Percentiles rank a stretch among this genome's conserved stretches.
Conservation (phyloP, 1,284 basidiomycete species). For the Ceratobasidium sp. region DNA sequence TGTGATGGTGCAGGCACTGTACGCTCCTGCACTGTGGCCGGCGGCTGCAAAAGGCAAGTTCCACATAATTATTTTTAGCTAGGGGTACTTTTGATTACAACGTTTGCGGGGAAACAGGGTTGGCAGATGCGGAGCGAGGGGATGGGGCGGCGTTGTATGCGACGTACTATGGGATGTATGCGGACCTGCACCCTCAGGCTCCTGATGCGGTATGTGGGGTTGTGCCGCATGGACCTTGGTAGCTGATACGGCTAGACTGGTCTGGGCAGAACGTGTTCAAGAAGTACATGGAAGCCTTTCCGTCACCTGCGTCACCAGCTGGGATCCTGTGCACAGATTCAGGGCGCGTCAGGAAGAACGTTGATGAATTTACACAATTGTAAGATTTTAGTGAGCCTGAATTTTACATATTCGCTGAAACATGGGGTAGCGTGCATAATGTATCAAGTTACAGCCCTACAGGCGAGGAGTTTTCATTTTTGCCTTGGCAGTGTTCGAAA, state of each 20-base stretch:
- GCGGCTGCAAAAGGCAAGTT: not conserved
- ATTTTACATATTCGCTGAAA: not conserved
- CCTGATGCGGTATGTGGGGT: not conserved
- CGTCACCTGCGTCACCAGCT: not conserved
- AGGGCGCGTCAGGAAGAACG: not conserved
- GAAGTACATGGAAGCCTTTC: not conserved
- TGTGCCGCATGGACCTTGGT: not conserved
- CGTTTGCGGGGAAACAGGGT: not conserved
- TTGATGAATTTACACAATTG: not conserved
- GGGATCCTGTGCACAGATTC: slow-evolving; percentile 50
- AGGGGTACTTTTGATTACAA: slow-evolving; percentile 26
- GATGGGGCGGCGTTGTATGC: not conserved
- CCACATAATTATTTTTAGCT: not conserved
- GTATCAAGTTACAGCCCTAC: slow-evolving; percentile 23
- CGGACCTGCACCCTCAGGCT: not conserved
- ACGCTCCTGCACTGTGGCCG: slow-evolving; percentile 19
- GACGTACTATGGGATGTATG: not conserved
- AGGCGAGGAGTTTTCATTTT: slow-evolving; percentile 43
- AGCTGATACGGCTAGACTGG: not conserved
- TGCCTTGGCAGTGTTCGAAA: slow-evolving; percentile 26
- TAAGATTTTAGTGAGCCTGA: not conserved
- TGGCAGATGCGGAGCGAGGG: not conserved
- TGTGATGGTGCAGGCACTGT: slow-evolving; percentile 47
- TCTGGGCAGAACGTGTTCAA: not conserved
- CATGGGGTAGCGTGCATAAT: slow-evolving; percentile 11